phyloP scores from a whole-genome alignment of 2,329 filamentous ascomycete genomes.

The Leptographium lundbergii region DNA sequence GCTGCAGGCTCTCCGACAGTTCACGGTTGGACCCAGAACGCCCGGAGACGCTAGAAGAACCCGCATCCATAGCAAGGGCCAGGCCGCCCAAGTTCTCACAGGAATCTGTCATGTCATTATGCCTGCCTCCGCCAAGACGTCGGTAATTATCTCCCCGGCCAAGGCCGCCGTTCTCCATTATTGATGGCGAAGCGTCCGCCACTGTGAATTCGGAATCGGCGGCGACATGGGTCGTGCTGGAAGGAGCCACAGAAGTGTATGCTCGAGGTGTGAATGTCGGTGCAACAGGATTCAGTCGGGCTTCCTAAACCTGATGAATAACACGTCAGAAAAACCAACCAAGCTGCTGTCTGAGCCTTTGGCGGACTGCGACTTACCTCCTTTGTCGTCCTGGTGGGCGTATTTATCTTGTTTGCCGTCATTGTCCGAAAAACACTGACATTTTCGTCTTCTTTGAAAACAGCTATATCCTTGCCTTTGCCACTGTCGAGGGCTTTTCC shows the following conservation, averaged over 20 bases:
- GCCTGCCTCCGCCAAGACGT: neutral
- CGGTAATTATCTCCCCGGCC: neutral
- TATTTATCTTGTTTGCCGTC: slow-evolving; percentile 14
- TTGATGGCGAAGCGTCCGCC: neutral
- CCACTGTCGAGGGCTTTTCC: neutral
- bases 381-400: slow-evolving; percentile 28
- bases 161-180: neutral
- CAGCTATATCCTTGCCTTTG: slow-evolving; percentile 1
- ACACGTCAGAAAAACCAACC: slow-evolving; percentile 30
- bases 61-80: neutral
- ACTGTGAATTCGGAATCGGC: neutral
- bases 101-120: neutral
- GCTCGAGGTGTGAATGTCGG: slow-evolving; percentile 40
- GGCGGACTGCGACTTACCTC: slow-evolving; percentile 32
- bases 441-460: slow-evolving; percentile 9
- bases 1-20: slow-evolving; percentile 1
- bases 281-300: slow-evolving; percentile 41
- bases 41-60: neutral
- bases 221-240: neutral
- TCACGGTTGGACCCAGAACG: slow-evolving; percentile 1
- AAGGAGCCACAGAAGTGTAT: slow-evolving; percentile 2
- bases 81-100: neutral
- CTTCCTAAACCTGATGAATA: slow-evolving; percentile 27
- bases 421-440: slow-evolving; percentile 7
- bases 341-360: slow-evolving; percentile 22